Evolutionary conservation across 352 stramenopile species (phyloP).

Genomic region (Pythium dissotocum): DNA sequence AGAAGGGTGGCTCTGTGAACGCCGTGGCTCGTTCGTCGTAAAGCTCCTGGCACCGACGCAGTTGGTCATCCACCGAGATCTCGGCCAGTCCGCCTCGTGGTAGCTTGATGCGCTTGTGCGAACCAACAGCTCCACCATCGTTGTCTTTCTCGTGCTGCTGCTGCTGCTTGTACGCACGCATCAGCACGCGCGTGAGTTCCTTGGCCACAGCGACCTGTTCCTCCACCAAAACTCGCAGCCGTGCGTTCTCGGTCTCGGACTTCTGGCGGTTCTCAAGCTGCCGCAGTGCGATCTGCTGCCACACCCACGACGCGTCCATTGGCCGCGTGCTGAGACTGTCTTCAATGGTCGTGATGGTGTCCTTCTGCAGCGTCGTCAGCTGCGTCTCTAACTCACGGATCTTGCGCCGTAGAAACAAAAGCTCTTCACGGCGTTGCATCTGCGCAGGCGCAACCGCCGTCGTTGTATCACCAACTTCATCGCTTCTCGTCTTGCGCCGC

Average conservation of each 20-base stretch:
- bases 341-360: not conserved
- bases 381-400: not conserved
- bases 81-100: not conserved
- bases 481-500: not conserved
- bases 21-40: not conserved
- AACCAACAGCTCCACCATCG: not conserved
- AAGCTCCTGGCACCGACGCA: not conserved
- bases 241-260: not conserved
- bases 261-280: not conserved
- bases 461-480: not conserved
- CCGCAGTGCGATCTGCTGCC: not conserved
- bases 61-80: not conserved
- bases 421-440: conserved; percentile 13
- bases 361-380: not conserved
- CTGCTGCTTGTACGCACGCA: not conserved
- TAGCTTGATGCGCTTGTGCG: not conserved
- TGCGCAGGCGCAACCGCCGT: not conserved
- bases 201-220: not conserved
- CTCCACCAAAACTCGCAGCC: not conserved
- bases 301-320: not conserved
- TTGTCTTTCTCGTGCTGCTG: not conserved
- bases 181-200: not conserved
- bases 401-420: conserved; percentile 16
- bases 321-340: not conserved
- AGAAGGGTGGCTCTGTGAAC: not conserved